Base-by-base conservation (phyloP, 495 filamentous ascomycete genomes). In the Trichoderma virens region DNA sequence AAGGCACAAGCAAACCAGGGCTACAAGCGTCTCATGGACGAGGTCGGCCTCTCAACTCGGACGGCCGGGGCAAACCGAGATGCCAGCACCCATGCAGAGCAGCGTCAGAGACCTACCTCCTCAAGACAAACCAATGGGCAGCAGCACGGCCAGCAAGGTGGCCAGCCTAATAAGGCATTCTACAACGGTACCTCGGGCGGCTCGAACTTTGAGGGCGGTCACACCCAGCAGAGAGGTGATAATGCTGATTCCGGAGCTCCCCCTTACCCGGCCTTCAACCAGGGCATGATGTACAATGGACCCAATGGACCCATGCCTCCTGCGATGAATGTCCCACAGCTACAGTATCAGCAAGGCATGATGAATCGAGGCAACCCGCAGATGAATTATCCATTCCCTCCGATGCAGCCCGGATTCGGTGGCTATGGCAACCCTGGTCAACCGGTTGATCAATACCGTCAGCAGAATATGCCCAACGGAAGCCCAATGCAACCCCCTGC, bases 21-120 rank as follows among this genome's bases (percentile, higher is more conserved):
- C 43, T 98, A 98, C 76, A 98, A 98, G 81, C 90, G 94, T 47
- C 75, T 98, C 59, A 98, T 98, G 94, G 93, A 97, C 70, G 93
- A 97, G 75, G 94, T 96, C 71, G 93, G 90, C 60, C 78, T 95
- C 63, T 91, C 91, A 59, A 85, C 82, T 41, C 75, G 82, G 18
- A 82, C 69, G 67, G 70, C 60, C 64, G 69, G 73, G 4, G 65
- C 70, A 13, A 70, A 71, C 65, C 67, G 68, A 14, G 43, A 62
- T 1, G n/a, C 61, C 38, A 43, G 51, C 7, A 20, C 34, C 9
- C 28, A 35, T 18, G 23, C 63, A n/a, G 62, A 64, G 23, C 62
- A 51, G 32, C 62, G 70, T 27, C 77, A 79, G 67, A 78, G 85
- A 54, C 84, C 85, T 25, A 75, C 73, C 18, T 85, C 83, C 11